Conservation (phyloP, 2,329 filamentous ascomycete species). For the Rhynchosporium secalis region DNA sequence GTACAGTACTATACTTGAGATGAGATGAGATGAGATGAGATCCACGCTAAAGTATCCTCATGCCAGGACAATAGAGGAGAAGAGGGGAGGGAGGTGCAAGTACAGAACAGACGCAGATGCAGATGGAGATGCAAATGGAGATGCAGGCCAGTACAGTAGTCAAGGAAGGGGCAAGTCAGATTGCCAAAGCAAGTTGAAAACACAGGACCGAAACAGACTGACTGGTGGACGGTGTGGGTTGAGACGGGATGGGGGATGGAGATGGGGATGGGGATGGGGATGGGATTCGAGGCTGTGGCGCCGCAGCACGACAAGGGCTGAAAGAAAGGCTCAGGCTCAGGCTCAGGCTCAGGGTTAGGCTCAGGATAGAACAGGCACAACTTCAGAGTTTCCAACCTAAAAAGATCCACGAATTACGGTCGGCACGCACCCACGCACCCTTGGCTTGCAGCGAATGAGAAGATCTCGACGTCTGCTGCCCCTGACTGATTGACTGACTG, state of each 20-base stretch:
- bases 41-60: background rate
- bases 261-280: background rate
- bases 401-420: background rate
- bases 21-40: background rate
- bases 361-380: background rate
- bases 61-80: background rate
- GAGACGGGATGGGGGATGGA: background rate
- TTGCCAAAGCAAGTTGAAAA: background rate
- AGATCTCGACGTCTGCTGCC: background rate
- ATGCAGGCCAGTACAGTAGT: constrained; percentile 1
- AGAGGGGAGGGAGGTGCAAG: background rate
- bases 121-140: background rate
- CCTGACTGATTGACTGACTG: background rate
- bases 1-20: constrained; percentile 13
- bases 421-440: background rate
- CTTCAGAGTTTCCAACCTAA: background rate
- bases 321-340: background rate
- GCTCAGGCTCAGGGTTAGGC: background rate
- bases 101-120: too few relatives aligned
- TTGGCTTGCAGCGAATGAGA: background rate
- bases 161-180: constrained; percentile 6
- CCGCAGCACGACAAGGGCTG: too few relatives aligned
- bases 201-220: background rate
- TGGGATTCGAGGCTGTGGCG: background rate
- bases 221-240: background rate